Base-by-base conservation (phyloP, 441 rosid species). In the Arabidopsis hybrid region DNA sequence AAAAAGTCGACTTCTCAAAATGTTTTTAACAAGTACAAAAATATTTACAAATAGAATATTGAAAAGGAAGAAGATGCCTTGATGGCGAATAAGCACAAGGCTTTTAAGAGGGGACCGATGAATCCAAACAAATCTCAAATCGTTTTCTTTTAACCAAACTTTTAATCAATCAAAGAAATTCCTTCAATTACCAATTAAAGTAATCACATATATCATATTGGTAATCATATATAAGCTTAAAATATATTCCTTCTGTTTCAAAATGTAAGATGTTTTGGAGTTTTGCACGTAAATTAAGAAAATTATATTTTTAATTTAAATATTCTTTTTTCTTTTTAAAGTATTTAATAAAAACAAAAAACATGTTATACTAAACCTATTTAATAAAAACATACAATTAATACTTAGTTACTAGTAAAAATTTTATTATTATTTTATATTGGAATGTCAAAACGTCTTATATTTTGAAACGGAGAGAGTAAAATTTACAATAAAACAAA, bases 81-180 rank as follows among this genome's bases (percentile, higher is more conserved):
- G 67, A 59, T 77, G 80, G 65, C 63, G 62, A 71, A 65, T 21
- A 70, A 49, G 61, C 76, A 65, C 76, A 58, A 71, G 42, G 57
- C 61, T 70, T 69, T 70, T 49, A 55, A 52, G 31, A 59, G 80
- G 80, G 69, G 76, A 71, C 80, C 76, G 43, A 51, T 71, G 45
- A 7, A 77, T 77, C 62, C 60, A 40, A 65, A 66, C 80, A 71
- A 77, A 77, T 39, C 59, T 63, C 72, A 34, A 53, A 65, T 71
- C 63, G 58, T 71, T 76, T 64, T 64, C 32, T 64, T 65, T 65
- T 49, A 71, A 77, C 61, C 43, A 65, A 50, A 32, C 36, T 50
- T 75, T 47, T 21, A 10, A 39, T 62, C 43, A 55, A 49, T 6
- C 40, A 12, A 38, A 47, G 7, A 11, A 71, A 10, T 13, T 50